A percentile compares a stretch with the other conserved stretches of the same genome.
phyloP scores from a whole-genome alignment of 2,329 filamentous ascomycete genomes.

The Calonectria ilicicola region DNA sequence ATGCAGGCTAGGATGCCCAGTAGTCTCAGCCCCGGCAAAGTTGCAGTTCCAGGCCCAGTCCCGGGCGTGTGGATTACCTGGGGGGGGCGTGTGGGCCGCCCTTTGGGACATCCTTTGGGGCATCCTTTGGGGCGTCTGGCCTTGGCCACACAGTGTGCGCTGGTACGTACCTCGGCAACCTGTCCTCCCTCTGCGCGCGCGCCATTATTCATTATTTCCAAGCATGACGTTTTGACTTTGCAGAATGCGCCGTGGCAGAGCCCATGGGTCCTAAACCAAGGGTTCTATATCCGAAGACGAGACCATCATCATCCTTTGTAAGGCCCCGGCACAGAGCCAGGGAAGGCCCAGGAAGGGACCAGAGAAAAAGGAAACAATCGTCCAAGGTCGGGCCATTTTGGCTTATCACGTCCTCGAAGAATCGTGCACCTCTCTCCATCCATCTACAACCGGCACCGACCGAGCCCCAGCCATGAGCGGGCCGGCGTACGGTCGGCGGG shows the following conservation, averaged over 20 bases:
- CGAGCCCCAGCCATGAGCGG: constrained; percentile 11
- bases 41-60: constrained; percentile 19
- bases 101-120: too few species aligned
- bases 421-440: not conserved
- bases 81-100: constrained; percentile 3
- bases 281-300: not conserved
- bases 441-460: constrained; percentile 11
- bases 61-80: constrained; percentile 23
- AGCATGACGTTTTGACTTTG: constrained; percentile 20
- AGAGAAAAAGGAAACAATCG: not conserved
- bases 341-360: not conserved
- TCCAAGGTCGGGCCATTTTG: not conserved
- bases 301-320: not conserved
- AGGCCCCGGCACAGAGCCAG: not conserved
- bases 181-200: constrained; percentile 4
- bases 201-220: constrained; percentile 16
- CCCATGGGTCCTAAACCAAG: not conserved
- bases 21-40: constrained; percentile 14
- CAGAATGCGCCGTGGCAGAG: not conserved
- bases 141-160: constrained; percentile 9
- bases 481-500: constrained; percentile 2
- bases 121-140: not conserved
- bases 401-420: not conserved
- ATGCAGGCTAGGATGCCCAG: constrained; percentile 37
- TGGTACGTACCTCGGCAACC: constrained; percentile 7